phyloP scores from a whole-genome alignment of 73 alveolate species.

The Symbiodinium natans region DNA sequence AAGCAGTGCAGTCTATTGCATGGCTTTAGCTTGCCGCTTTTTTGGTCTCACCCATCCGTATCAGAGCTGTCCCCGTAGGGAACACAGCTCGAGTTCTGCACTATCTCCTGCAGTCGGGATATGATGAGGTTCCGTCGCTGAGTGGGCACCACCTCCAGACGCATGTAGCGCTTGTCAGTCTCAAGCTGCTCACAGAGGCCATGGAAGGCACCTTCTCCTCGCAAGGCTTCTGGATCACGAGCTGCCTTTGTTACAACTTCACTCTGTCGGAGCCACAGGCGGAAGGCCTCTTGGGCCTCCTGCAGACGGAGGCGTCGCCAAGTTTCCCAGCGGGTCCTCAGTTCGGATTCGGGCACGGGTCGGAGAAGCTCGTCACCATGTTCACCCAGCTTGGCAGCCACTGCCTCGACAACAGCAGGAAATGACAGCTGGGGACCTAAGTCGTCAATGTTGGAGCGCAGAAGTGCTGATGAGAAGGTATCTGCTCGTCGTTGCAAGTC shows the following conservation, averaged over 20 bases:
- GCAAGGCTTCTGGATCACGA: not conserved
- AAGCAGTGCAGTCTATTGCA: too few relatives aligned
- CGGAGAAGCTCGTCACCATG: slow-evolving; percentile 1
- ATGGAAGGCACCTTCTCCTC: not conserved
- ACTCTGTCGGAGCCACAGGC: slow-evolving; percentile 14
- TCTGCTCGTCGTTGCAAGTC: slow-evolving; percentile 18
- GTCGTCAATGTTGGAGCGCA: not conserved
- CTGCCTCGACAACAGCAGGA: not conserved
- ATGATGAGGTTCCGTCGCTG: slow-evolving; percentile 46
- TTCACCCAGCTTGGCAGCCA: not conserved
- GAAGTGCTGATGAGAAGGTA: slow-evolving; percentile 18
- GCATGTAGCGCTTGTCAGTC: slow-evolving; percentile 44
- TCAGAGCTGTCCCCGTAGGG: not conserved
- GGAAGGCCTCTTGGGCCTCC: slow-evolving; percentile 39
- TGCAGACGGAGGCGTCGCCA: slow-evolving; percentile 85
- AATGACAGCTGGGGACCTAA: not conserved
- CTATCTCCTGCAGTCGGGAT: slow-evolving; percentile 3
- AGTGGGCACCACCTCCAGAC: slow-evolving; percentile 34
- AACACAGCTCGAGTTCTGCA: not conserved
- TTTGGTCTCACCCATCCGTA: not conserved
- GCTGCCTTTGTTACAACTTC: not conserved
- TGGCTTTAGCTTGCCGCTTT: too few relatives aligned
- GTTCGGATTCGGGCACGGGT: slow-evolving; percentile 19
- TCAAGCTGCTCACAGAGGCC: not conserved
- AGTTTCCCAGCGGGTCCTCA: slow-evolving; percentile 57